Conservation (phyloP, 495 filamentous ascomycete species). For the Xylona heveae region DNA sequence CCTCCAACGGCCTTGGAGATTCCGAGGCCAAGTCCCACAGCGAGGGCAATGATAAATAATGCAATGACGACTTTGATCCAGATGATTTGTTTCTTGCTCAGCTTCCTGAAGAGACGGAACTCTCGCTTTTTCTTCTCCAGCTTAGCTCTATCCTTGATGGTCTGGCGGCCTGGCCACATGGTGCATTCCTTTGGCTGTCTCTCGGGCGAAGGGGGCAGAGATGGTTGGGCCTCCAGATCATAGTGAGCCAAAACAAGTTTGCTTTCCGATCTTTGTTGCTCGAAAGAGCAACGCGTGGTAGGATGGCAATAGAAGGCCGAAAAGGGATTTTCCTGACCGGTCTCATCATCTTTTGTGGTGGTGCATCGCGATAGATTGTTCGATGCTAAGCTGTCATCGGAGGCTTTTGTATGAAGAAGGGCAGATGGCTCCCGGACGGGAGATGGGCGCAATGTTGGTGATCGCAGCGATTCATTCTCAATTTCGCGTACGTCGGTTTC, state of each 20-base stretch:
- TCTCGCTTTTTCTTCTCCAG: slow-evolving; percentile 4
- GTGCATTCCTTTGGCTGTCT: slow-evolving; percentile 17
- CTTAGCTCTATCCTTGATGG: slow-evolving; percentile 12
- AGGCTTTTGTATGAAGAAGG: too few relatives aligned
- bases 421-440: too few relatives aligned
- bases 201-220: slow-evolving; percentile 12
- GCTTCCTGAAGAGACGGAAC: slow-evolving; percentile 20
- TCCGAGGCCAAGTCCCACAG: slow-evolving; percentile 39
- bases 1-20: slow-evolving; percentile 39
- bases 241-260: slow-evolving; percentile 16
- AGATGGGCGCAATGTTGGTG: too few relatives aligned
- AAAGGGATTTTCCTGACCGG: too few relatives aligned
- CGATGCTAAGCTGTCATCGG: too few relatives aligned
- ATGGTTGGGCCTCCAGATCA: slow-evolving; percentile 13
- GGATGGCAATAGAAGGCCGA: slow-evolving; percentile 39
- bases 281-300: slow-evolving; percentile 26
- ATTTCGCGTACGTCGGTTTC: too few relatives aligned
- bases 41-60: slow-evolving; percentile 31
- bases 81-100: slow-evolving; percentile 29
- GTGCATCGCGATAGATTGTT: too few relatives aligned
- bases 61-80: slow-evolving; percentile 30
- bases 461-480: too few relatives aligned
- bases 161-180: slow-evolving; percentile 20
- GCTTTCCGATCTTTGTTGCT: slow-evolving; percentile 18
- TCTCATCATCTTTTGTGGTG: too few relatives aligned